Percentiles rank a stretch among this genome's conserved stretches.
Evolutionary conservation across 2,329 filamentous ascomycete genomes (phyloP).

Genomic region (Aureobasidium subglaciale): DNA sequence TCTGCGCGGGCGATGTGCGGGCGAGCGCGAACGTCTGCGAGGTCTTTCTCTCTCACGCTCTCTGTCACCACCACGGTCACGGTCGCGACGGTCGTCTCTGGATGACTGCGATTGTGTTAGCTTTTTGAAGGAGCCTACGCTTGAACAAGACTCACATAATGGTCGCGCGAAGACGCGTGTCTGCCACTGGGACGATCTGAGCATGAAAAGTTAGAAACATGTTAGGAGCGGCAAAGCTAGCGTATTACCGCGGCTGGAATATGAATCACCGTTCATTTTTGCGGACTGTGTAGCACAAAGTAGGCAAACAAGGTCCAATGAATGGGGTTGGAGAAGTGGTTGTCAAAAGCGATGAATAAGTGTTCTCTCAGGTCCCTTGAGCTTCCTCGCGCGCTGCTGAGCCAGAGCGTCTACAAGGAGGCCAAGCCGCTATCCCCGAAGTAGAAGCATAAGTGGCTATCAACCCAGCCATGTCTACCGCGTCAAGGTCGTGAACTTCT

Average conservation of each 20-base stretch:
- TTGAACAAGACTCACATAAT: conserved; percentile 30
- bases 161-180: conserved; percentile 27
- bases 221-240: conserved; percentile 27
- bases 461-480: neutral
- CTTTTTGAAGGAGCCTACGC: conserved; percentile 22
- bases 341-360: neutral
- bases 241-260: conserved; percentile 64
- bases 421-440: conserved; percentile 4
- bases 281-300: conserved; percentile 14
- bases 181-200: conserved; percentile 30
- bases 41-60: conserved; percentile 46
- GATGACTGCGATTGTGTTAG: conserved; percentile 28
- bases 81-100: conserved; percentile 35
- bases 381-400: neutral
- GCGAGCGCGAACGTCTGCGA: conserved; percentile 77
- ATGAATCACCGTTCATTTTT: conserved; percentile 80
- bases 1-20: conserved; percentile 62
- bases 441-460: neutral
- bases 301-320: neutral
- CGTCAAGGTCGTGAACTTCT: neutral
- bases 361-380: neutral
- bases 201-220: conserved; percentile 30
- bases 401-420: neutral
- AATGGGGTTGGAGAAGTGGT: neutral
- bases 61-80: conserved; percentile 41